Conservation (phyloP, 768 basidiomycete genomes). For the Pleurotus cornucopiae region DNA sequence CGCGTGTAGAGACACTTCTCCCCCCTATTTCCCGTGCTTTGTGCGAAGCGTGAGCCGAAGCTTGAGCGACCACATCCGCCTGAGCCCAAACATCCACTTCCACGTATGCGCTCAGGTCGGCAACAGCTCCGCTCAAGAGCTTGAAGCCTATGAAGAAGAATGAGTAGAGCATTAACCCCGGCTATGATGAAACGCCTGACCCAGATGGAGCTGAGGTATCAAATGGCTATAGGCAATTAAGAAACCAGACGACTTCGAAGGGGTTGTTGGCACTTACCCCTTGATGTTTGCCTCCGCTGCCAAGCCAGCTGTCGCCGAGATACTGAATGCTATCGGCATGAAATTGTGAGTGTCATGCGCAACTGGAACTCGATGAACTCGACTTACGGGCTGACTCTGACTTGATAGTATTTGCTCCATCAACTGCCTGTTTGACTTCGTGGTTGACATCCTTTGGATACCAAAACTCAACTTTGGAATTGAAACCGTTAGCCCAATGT, state of each 20-base stretch:
- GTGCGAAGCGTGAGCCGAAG: background rate
- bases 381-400: background rate
- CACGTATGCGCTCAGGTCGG: background rate
- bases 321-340: background rate
- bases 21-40: background rate
- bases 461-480: slow-evolving; percentile 1
- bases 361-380: background rate
- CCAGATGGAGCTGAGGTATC: background rate
- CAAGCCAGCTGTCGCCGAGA: background rate
- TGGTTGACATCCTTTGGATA: slow-evolving; percentile 1
- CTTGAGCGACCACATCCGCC: background rate
- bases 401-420: background rate
- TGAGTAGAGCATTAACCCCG: background rate
- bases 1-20: background rate
- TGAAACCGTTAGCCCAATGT: background rate
- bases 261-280: background rate
- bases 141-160: background rate
- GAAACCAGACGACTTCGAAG: background rate
- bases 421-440: background rate
- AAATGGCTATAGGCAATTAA: background rate
- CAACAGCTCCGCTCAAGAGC: background rate
- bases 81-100: slow-evolving; percentile 3
- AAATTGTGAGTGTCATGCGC: background rate
- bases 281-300: background rate
- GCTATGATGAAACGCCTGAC: background rate